Evolutionary conservation across 2,329 filamentous ascomycete species (phyloP).

Genomic region (Camptophora hylomeconis): DNA sequence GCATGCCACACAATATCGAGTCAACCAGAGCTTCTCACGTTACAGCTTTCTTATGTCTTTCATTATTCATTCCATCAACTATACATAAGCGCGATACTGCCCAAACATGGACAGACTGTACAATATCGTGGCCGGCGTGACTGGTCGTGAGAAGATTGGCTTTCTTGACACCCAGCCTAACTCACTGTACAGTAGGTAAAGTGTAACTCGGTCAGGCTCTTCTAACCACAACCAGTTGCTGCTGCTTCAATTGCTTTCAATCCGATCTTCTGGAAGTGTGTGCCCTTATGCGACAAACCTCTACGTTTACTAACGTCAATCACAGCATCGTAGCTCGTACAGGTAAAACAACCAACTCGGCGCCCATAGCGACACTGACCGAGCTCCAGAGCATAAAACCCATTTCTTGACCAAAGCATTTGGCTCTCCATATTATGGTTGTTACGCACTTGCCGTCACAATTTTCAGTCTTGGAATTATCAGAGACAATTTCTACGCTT

Average conservation of each 20-base stretch:
- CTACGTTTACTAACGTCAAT: slow-evolving; percentile 7
- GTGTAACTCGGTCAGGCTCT: slow-evolving; percentile 4
- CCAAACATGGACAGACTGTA: slow-evolving; percentile 13
- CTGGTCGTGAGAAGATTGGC: slow-evolving; percentile 14
- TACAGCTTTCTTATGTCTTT: too few species aligned
- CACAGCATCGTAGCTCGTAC: slow-evolving; percentile 66
- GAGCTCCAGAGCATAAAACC: slow-evolving; percentile 62
- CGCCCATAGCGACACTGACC: slow-evolving; percentile 9
- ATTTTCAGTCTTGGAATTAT: slow-evolving; percentile 89
- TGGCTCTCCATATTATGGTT: slow-evolving; percentile 64
- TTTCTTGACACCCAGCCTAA: slow-evolving; percentile 11
- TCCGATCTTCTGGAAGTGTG: slow-evolving; percentile 99
- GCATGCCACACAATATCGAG: too few species aligned
- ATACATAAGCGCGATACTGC: too few species aligned
- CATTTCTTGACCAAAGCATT: slow-evolving; percentile 81
- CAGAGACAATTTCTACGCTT: slow-evolving; percentile 78
- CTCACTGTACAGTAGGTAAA: slow-evolving; percentile 15
- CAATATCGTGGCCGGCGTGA: slow-evolving; percentile 13
- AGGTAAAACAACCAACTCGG: slow-evolving; percentile 39
- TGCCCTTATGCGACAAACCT: slow-evolving; percentile 15
- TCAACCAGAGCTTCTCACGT: too few species aligned
- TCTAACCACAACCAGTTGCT: slow-evolving; percentile 47
- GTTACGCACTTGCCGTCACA: slow-evolving; percentile 74
- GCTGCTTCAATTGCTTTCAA: slow-evolving; percentile 80
- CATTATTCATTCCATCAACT: too few species aligned